Base-by-base conservation (phyloP, 371 early-diverging fungal species). In the Apophysomyces variabilis region DNA sequence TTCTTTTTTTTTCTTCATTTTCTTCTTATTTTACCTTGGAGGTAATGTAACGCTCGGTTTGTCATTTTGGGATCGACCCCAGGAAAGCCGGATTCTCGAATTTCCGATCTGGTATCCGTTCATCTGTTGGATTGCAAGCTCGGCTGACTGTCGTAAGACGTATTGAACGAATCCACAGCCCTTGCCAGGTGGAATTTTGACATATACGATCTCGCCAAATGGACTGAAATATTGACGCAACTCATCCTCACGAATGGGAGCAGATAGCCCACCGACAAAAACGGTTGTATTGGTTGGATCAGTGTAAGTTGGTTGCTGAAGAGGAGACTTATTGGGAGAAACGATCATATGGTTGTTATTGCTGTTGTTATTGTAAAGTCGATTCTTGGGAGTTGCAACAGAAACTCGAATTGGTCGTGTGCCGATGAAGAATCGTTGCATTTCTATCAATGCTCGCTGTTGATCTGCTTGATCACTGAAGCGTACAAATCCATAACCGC, bases 121-220 rank as follows among this genome's bases (percentile, higher is more conserved):
- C 89, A 97, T 89, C 69, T 91, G 88, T 61, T 83, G 85, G 72
- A 97, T 93, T 5, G 97, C 96, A 57, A 87, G 77, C 72, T 96
- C 96, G 7, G 97, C 96, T 50, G 89, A 85, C 43, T 86, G 85
- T 13, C 95, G 85, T 57, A 90, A 86, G 5, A 87, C 89, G 75
- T 87, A 97, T 64, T 93, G 93, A 26, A 97, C 95, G 82, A 97
- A 97, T 5, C 96, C 97, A 77, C 97, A 97, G 7, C 94, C 93
- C 71, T 95, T 95, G 44, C 94, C 94, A 16, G 92, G 90, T 18
- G 96, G 96, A 65, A 97, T 95, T 73, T 96, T 96, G 70, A 93
- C 92, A 77, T 95, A 91, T 0, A 85, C 85, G 39, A 97, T 93
- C 39, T 93, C 94, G 43, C 97, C 97, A 82, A 93, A 95, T 41